Percentiles rank a stretch among this genome's conserved stretches.
phyloP scores from a whole-genome alignment of 805 yeast genomes.

The Wickerhamiella kurtzmanii region DNA sequence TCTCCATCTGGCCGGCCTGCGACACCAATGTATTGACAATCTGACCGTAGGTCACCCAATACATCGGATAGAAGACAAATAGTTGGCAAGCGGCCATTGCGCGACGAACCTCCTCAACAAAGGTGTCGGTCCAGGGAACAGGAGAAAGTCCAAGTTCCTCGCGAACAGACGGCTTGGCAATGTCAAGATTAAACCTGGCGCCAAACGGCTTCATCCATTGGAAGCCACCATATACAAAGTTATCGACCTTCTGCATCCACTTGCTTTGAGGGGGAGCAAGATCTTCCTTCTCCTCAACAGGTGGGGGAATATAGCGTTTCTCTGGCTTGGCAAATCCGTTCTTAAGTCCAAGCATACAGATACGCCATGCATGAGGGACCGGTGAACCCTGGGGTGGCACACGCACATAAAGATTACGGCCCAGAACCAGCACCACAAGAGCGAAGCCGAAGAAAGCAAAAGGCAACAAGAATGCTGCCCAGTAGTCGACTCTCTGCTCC shows the following conservation, averaged over 20 bases:
- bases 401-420: conserved; percentile 42
- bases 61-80: conserved; percentile 55
- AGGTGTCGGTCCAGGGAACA: conserved; percentile 49
- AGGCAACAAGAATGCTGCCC: conserved; percentile 62
- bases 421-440: conserved; percentile 37
- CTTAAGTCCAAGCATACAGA: conserved; percentile 31
- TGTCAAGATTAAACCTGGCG: conserved; percentile 28
- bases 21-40: conserved; percentile 61
- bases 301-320: conserved; percentile 6
- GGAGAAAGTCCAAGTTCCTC: conserved; percentile 31
- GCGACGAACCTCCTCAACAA: conserved; percentile 59
- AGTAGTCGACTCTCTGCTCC: conserved; percentile 46
- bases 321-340: conserved; percentile 30
- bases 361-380: conserved; percentile 39
- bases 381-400: conserved; percentile 51
- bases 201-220: conserved; percentile 10
- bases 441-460: conserved; percentile 55
- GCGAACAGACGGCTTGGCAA: conserved; percentile 45
- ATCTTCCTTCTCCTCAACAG: conserved; percentile 3
- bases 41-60: conserved; percentile 63
- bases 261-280: conserved; percentile 1
- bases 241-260: conserved; percentile 4
- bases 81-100: conserved; percentile 61
- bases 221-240: conserved; percentile 7
- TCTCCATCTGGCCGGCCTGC: conserved; percentile 61